phyloP scores from a whole-genome alignment of 202 grass and related monocot species.

The Panicum hallii region DNA sequence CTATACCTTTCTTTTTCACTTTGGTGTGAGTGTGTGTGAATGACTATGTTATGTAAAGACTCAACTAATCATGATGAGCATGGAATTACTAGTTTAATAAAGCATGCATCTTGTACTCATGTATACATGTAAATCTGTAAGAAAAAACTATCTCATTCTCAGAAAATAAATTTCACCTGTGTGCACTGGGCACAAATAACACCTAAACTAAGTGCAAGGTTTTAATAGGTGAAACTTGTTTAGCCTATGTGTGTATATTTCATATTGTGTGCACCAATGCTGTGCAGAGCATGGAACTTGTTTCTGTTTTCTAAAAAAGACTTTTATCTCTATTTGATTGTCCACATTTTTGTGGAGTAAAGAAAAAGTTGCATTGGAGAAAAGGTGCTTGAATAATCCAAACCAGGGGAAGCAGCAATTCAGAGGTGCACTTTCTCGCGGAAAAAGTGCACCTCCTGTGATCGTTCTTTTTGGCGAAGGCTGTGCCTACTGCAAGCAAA shows the following conservation, averaged over 20 bases:
- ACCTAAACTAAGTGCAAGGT: not conserved
- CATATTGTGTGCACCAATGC: not conserved
- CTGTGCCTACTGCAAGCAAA: slow-evolving; percentile 4
- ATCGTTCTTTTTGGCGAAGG: slow-evolving; percentile 23
- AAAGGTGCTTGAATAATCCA: not conserved
- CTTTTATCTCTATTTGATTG: not conserved
- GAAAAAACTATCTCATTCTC: not conserved
- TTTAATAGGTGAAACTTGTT: not conserved
- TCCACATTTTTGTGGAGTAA: not conserved
- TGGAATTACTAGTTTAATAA: slow-evolving; percentile 50
- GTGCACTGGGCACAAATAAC: not conserved
- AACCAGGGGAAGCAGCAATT: not conserved
- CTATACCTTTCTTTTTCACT: not conserved
- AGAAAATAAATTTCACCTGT: not conserved
- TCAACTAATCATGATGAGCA: slow-evolving; percentile 46
- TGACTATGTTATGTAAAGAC: slow-evolving; percentile 46
- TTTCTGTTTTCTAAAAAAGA: not conserved
- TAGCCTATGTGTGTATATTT: not conserved
- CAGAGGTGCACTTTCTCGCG: not conserved
- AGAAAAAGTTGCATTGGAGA: not conserved
- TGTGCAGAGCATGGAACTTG: not conserved
- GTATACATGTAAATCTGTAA: not conserved
- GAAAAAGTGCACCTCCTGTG: not conserved
- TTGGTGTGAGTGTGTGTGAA: slow-evolving; percentile 37
- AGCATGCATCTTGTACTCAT: slow-evolving; percentile 14